These are phyloP conservation scores for Zygnema cylindricum DNA, from an alignment of 139 green algal genomes.

Conservation along the genomic window DNA sequence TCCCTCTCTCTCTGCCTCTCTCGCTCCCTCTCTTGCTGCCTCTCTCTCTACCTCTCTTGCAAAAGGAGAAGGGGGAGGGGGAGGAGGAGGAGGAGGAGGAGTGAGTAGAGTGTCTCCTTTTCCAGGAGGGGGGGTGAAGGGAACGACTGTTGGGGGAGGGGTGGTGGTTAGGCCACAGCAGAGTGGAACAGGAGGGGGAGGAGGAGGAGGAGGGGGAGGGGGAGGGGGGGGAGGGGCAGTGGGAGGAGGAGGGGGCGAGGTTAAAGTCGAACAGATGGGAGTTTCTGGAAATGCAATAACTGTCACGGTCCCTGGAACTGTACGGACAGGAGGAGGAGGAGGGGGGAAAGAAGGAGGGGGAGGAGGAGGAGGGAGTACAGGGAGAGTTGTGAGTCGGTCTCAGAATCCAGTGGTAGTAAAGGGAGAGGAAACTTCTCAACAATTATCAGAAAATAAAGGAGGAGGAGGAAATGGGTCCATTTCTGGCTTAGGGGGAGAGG, in stretches of 20 bases:
- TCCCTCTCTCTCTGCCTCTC: constrained; percentile 14
- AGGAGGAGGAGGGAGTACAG: constrained; percentile 9
- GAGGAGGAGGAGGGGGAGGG: neutral
- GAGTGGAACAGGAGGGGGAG: neutral
- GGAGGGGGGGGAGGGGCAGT: neutral
- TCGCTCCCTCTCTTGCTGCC: neutral
- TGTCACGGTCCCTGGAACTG: neutral
- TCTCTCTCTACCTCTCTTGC: neutral
- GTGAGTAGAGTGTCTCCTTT: neutral
- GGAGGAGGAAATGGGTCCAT: no score
- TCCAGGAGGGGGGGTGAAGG: neutral
- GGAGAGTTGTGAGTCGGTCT: neutral
- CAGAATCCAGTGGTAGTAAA: neutral
- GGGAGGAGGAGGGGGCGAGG: constrained; percentile 8
- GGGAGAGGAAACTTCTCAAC: constrained; percentile 10
- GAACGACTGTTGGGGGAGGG: neutral
- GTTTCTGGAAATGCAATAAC: no score
- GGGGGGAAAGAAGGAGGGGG: constrained; percentile 19
- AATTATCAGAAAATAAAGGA: no score
- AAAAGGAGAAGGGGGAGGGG: constrained; percentile 6
- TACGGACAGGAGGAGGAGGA: neutral
- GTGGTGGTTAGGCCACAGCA: neutral
- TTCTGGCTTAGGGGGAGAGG: no score
- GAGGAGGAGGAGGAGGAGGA: neutral
- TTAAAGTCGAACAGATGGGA: constrained; percentile 20